phyloP scores from a whole-genome alignment of 495 filamentous ascomycete genomes.

The Aspergillus cavernicola region DNA sequence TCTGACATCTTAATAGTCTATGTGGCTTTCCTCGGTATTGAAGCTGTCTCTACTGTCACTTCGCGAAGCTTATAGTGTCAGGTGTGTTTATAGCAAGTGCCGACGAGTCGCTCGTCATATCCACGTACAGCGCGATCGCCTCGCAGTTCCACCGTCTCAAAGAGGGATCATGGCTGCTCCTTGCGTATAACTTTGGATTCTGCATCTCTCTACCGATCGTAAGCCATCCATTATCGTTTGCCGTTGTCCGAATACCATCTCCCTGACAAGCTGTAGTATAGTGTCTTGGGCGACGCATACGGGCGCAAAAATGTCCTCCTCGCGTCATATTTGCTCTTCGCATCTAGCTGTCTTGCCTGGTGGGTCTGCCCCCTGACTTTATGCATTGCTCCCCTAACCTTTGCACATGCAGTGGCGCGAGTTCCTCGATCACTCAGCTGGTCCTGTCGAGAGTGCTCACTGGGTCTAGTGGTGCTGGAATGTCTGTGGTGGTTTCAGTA shows the following conservation, averaged over 20 bases:
- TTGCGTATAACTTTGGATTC: slow-evolving; percentile 32
- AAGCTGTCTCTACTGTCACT: not conserved
- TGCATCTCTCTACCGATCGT: slow-evolving; percentile 35
- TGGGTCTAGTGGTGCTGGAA: slow-evolving; percentile 29
- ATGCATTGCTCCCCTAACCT: not conserved
- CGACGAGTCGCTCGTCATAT: slow-evolving; percentile 32
- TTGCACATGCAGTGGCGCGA: slow-evolving; percentile 18
- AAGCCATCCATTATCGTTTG: slow-evolving; percentile 12
- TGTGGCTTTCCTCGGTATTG: slow-evolving; percentile 1
- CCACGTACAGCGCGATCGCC: slow-evolving; percentile 31
- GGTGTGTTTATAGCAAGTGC: slow-evolving; percentile 33
- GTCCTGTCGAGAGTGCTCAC: slow-evolving; percentile 22
- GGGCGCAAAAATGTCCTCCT: slow-evolving; percentile 31
- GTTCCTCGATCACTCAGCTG: slow-evolving; percentile 18
- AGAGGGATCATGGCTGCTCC: slow-evolving; percentile 31
- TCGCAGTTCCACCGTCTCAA: slow-evolving; percentile 29
- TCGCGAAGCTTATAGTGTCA: not conserved
- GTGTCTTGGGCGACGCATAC: slow-evolving; percentile 25
- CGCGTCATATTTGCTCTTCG: slow-evolving; percentile 29
- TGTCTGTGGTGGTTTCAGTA: slow-evolving; percentile 24
- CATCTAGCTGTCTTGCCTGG: slow-evolving; percentile 30
- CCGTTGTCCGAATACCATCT: too few relatives aligned
- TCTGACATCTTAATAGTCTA: not conserved
- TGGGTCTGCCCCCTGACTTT: slow-evolving; percentile 14
- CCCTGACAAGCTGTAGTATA: slow-evolving; percentile 19